These are phyloP conservation scores for Xylaria sp. DNA, from an alignment of 2,329 filamentous ascomycete species.

Conservation along the genomic window DNA sequence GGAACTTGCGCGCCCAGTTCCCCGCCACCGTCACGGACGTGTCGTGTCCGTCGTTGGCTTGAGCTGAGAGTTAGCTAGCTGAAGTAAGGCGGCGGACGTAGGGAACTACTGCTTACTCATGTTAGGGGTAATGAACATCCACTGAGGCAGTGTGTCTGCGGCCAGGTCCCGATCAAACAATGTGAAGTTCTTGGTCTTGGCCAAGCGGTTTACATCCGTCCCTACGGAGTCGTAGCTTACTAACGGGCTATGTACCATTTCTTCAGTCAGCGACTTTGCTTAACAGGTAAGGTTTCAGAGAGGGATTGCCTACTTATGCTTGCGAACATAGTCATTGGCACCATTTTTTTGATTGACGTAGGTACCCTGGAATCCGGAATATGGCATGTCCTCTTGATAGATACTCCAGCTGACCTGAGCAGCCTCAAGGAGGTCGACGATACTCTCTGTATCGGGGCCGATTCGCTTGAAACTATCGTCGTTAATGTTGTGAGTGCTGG, in stretches of 20 bases:
- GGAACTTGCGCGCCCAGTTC: slow-evolving; percentile 44
- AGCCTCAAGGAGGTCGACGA: slow-evolving; percentile 61
- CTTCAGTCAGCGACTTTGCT: background rate
- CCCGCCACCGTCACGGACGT: slow-evolving; percentile 45
- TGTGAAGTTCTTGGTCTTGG: slow-evolving; percentile 50
- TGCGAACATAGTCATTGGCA: slow-evolving; percentile 71
- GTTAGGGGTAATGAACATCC: slow-evolving; percentile 59
- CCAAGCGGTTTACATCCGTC: slow-evolving; percentile 43
- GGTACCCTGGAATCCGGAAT: slow-evolving; percentile 59
- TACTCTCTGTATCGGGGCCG: slow-evolving; percentile 55
- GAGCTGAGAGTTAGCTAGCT: slow-evolving; percentile 8
- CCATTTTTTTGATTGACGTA: slow-evolving; percentile 64
- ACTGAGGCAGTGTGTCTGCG: slow-evolving; percentile 45
- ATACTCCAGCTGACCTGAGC: slow-evolving; percentile 60
- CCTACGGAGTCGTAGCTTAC: slow-evolving; percentile 50
- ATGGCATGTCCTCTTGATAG: slow-evolving; percentile 66
- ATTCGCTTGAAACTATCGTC: slow-evolving; percentile 62
- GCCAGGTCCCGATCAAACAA: slow-evolving; percentile 46
- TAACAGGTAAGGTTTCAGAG: background rate
- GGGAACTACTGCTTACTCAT: slow-evolving; percentile 49
- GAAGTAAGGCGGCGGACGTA: background rate
- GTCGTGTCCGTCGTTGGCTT: slow-evolving; percentile 47
- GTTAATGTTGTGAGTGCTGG: slow-evolving; percentile 65
- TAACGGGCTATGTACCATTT: slow-evolving; percentile 40
- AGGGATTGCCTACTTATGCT: slow-evolving; percentile 62